Percentiles rank a stretch among this genome's conserved stretches.
These are phyloP conservation scores for Macrocybe gigantea DNA, from an alignment of 768 basidiomycete species.

Conservation along the genomic window DNA sequence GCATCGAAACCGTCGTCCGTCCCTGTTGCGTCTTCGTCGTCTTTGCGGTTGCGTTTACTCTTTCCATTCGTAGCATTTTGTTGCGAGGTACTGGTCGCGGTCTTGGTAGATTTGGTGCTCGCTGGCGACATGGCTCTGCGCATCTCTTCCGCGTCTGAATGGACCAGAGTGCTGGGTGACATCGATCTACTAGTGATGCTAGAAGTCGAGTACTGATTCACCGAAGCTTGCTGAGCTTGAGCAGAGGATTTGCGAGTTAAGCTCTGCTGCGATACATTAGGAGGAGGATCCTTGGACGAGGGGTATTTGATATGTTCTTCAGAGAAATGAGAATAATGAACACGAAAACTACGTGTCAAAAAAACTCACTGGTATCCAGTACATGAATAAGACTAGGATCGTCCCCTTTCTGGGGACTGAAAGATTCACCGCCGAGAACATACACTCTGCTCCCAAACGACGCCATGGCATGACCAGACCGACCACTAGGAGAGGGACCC, in stretches of 20 bases:
- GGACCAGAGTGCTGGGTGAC: conserved; percentile 50
- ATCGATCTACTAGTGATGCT: conserved; percentile 45
- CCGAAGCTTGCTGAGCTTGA: conserved; percentile 25
- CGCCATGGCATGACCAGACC: conserved; percentile 99
- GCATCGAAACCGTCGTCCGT: conserved; percentile 56
- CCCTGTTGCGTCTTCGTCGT: conserved; percentile 33
- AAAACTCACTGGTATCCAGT: conserved; percentile 84
- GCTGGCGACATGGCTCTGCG: conserved; percentile 67
- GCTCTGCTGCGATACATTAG: conserved; percentile 22
- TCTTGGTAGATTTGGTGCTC: conserved; percentile 35
- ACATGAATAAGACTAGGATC: conserved; percentile 84
- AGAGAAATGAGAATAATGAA: conserved; percentile 2
- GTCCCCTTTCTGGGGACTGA: conserved; percentile 64
- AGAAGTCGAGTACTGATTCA: conserved; percentile 14
- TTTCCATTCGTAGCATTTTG: conserved; percentile 38
- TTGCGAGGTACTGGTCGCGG: conserved; percentile 37
- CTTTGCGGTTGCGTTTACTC: conserved; percentile 47
- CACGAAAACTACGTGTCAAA: conserved; percentile 1
- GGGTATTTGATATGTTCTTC: conserved; percentile 23
- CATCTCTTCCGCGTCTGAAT: conserved; percentile 45
- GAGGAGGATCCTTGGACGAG: conserved; percentile 14
- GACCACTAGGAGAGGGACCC: conserved; percentile 89
- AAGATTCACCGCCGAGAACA: conserved; percentile 93
- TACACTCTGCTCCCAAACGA: conserved; percentile 84
- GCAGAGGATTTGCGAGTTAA: conserved; percentile 43